phyloP scores from a whole-genome alignment of 129 eudicot species.

The Artemisia argyi region DNA sequence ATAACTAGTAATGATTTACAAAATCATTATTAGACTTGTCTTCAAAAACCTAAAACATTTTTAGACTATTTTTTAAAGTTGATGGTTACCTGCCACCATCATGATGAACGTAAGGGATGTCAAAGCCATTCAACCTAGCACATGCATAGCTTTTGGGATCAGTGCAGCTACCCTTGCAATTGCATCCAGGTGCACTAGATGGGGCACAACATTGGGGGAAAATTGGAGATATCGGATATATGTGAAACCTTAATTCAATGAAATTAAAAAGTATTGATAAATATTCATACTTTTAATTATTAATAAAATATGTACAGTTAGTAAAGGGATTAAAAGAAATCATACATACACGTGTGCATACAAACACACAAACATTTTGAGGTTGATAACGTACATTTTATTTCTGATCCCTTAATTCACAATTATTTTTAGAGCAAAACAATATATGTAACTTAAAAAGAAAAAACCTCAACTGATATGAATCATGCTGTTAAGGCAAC shows the following conservation, averaged over 20 bases:
- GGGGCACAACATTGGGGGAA: constrained; percentile 51
- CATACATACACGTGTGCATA: background rate
- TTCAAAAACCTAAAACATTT: background rate
- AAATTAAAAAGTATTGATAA: background rate
- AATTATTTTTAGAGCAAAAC: too few species aligned
- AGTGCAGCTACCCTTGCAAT: constrained; percentile 57
- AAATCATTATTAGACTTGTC: background rate
- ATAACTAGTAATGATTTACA: too few species aligned
- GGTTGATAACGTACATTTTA: background rate
- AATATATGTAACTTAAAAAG: too few species aligned
- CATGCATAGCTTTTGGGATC: constrained; percentile 82
- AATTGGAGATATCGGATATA: constrained; percentile 52
- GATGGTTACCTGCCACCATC: constrained; percentile 86
- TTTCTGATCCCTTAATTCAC: too few species aligned
- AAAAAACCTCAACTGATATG: too few species aligned
- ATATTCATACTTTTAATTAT: background rate
- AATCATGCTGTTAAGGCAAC: constrained; percentile 23
- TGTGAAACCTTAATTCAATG: constrained; percentile 46
- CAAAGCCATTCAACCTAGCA: constrained; percentile 73
- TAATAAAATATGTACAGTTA: background rate
- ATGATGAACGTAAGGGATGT: constrained; percentile 79
- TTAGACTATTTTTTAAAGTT: background rate
- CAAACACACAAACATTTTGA: constrained; percentile 1
- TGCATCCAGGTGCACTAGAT: constrained; percentile 59
- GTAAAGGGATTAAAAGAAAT: background rate